Evolutionary conservation across 2,329 filamentous ascomycete species (phyloP), one percentile per base, ranked within the genome.

Genomic region (Aureobasidium sp.): DNA sequence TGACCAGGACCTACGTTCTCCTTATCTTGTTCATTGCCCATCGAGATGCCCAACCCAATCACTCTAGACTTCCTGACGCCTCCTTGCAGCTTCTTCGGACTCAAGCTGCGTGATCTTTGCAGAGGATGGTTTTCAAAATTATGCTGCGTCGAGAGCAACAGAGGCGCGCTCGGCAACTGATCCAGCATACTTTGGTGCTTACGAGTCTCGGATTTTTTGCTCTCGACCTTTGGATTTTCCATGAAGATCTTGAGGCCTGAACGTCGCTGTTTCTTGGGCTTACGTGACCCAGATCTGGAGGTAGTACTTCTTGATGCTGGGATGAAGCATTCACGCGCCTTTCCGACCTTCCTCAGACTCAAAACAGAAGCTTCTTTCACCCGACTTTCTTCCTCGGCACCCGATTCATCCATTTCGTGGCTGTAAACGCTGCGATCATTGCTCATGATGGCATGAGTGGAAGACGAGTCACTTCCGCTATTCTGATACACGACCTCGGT

Each of bases 1-100:
- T 37, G 30, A 19, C 14, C 32, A 21, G 53, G 62, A 60, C 32
- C 48, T 10, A 41, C 10, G 5, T 51, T 51, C 14, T 51, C 48
- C 37, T 51, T 50, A 3, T 30, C 17, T 17, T 39, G 22, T 16
- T 39, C 35, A 17, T 22, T 29, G 6, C 21, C 37, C 12, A 51
- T 19, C 5, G 25, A 41, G 7, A 51, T 51, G 3, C 48, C 48
- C 14, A 51, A n/a, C 3, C 48, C 48, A 4, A 41, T 17, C 8
- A 21, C 14, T 11, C 41, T 41, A 6, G 35, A 11, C 25, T 51
- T 25, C 6, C 8, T 22, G 4, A 11, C 16, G 21, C 4, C 16
- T 17, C 35, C 17, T 12, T 19, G n/a, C 25, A 51, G 8, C 14
- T 51, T 51, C 27, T 51, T 24, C 10, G 48, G 37, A 25, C 48